A percentile compares a stretch with the other conserved stretches of the same genome.
Conservation (phyloP, 208 protist genomes). For the Trypanosoma platydactyli region DNA sequence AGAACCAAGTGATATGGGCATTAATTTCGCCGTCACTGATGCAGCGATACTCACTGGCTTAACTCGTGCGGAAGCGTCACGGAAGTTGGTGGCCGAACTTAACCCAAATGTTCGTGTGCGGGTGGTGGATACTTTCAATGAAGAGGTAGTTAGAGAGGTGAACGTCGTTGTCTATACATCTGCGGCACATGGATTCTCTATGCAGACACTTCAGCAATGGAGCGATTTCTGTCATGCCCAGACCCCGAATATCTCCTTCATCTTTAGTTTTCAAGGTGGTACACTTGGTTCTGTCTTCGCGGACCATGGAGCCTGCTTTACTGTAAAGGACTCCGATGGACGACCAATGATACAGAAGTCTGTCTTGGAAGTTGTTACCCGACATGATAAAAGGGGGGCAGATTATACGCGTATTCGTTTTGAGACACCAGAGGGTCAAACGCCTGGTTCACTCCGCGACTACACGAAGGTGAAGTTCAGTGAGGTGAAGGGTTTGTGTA, state of each 20-base stretch:
- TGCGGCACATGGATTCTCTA: conserved; percentile 62
- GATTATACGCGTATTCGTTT: conserved; percentile 76
- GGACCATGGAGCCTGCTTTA: conserved; percentile 74
- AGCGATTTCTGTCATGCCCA: conserved; percentile 73
- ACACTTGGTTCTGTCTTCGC: conserved; percentile 78
- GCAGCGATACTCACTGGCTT: conserved; percentile 45
- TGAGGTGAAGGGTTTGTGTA: conserved; percentile 72
- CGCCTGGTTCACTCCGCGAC: conserved; percentile 73
- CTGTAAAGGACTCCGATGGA: conserved; percentile 83
- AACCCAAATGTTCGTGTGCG: conserved; percentile 88
- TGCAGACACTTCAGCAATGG: conserved; percentile 69
- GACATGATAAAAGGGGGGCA: conserved; percentile 57
- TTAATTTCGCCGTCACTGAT: conserved; percentile 89
- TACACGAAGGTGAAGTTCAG: conserved; percentile 87
- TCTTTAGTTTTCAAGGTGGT: conserved; percentile 73
- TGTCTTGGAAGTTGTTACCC: conserved; percentile 57
- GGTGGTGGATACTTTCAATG: conserved; percentile 51
- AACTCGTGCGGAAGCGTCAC: conserved; percentile 62
- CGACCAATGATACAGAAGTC: conserved; percentile 79
- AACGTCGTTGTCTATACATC: conserved; percentile 77
- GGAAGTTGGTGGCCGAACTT: conserved; percentile 74
- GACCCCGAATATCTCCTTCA: conserved; percentile 67
- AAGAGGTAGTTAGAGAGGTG: conserved; percentile 49
- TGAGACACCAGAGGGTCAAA: conserved; percentile 86
- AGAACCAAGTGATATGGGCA: conserved; percentile 71